Evolutionary conservation across 306 rosid genomes (phyloP), one percentile per base, ranked within the genome.

Genomic region (Pyrus pyrifolia): DNA sequence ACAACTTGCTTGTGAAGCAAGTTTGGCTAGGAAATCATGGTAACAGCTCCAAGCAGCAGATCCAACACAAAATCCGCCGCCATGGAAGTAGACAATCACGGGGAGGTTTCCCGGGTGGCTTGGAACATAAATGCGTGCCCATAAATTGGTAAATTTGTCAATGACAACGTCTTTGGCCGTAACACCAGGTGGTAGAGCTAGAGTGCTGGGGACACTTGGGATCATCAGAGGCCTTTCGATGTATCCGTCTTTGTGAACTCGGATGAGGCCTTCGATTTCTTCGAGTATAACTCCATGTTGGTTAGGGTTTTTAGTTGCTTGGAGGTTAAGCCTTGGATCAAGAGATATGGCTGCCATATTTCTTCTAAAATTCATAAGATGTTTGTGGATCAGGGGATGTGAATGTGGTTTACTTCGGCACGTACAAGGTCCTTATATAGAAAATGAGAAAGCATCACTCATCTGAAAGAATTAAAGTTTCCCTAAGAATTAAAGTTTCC

Each of bases 31-130:
- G 81, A 94, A 94, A 31, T 90, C 91, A 49, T 91, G 94, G 87
- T 92, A 94, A 78, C 97, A 90, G 65, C 85, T 86, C 97, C 98
- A 94, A 31, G 96, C 83, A 44, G 95, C 92, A 18, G 96, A 94
- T 61, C 97, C 98, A 66, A 92, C 86, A 68, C 98, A 94, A 66
- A 94, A 94, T n/a, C 98, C 98, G 25, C 97, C 96, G 22, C 97
- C 96, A 35, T 94, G 97, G 84, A 92, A 94, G 83, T 90, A 94
- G 68, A 94, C 83, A 63, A 94, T 73, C 83, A 90, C 57, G 15
- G 96, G 91, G 71, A 81, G 81, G 69, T 52, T 73, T 58, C 75
- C 13, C 7, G 75, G 75, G 52, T 33, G 76, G 77, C 60, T 83
- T 8, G 93, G 86, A 30, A 84, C 81, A 52, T 90, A 90, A 15